A percentile compares a stretch with the other conserved stretches of the same genome.
Evolutionary conservation across 495 filamentous ascomycete genomes (phyloP).

Genomic region (Staphylotrichum longicolle): DNA sequence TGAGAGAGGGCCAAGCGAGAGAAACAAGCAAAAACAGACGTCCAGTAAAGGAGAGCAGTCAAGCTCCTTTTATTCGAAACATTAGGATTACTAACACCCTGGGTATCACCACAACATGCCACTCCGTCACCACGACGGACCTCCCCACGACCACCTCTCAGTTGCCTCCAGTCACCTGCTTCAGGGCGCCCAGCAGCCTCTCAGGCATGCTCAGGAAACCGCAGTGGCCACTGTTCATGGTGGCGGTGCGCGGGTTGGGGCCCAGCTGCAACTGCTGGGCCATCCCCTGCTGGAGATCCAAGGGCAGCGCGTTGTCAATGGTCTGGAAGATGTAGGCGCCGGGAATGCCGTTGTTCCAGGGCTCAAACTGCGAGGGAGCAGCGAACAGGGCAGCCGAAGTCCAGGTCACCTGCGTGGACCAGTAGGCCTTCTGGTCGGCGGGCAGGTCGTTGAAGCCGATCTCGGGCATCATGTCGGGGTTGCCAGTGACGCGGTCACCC

Average conservation of each 20-base stretch:
- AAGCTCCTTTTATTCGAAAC: too few species aligned
- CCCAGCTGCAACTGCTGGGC: constrained; percentile 11
- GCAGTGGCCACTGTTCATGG: constrained; percentile 7
- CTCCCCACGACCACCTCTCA: neutral
- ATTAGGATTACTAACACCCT: too few species aligned
- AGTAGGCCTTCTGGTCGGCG: constrained; percentile 5
- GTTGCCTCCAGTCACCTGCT: constrained; percentile 2
- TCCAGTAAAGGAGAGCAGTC: too few species aligned
- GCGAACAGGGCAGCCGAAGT: constrained; percentile 14
- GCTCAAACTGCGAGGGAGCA: constrained; percentile 5
- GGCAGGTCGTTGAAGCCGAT: constrained; percentile 18
- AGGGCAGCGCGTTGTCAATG: constrained; percentile 11
- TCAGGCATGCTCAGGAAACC: constrained; percentile 11
- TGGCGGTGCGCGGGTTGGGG: neutral
- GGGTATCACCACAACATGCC: neutral
- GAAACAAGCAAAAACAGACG: too few species aligned
- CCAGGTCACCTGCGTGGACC: constrained; percentile 9
- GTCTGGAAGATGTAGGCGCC: constrained; percentile 14
- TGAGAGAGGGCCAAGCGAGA: too few species aligned
- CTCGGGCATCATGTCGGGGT: constrained; percentile 12
- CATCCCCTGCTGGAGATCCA: constrained; percentile 8
- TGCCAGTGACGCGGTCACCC: constrained; percentile 13
- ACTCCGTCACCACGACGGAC: neutral
- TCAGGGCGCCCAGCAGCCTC: constrained; percentile 1
- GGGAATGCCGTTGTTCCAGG: constrained; percentile 15